A percentile compares a stretch with the other conserved stretches of the same genome.
These are phyloP conservation scores for Nasturtium officinale DNA, from an alignment of 345 rosid genomes.

Conservation along the genomic window DNA sequence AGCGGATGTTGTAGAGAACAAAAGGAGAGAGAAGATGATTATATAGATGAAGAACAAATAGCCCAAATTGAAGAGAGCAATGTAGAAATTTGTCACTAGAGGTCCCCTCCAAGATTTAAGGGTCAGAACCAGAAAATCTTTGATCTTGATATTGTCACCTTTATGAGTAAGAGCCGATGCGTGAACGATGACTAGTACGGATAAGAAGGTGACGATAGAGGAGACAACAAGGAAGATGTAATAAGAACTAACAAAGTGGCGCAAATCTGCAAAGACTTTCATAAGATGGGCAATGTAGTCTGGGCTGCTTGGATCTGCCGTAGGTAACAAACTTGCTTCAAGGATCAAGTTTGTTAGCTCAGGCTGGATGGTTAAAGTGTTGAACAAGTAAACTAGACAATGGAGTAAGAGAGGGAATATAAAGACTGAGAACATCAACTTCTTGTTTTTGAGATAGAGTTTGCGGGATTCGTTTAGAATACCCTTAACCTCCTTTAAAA, in stretches of 20 bases:
- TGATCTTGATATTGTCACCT: constrained; percentile 36
- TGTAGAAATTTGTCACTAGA: constrained; percentile 49
- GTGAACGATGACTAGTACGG: constrained; percentile 39
- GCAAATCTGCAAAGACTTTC: constrained; percentile 32
- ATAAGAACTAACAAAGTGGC: constrained; percentile 27
- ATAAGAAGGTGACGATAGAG: constrained; percentile 35
- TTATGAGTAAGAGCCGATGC: constrained; percentile 45
- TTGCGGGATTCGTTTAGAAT: constrained; percentile 48
- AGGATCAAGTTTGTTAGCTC: constrained; percentile 35
- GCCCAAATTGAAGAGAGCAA: constrained; percentile 44
- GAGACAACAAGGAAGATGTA: constrained; percentile 29
- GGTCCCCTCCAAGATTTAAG: constrained; percentile 47
- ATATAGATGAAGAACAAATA: constrained; percentile 36
- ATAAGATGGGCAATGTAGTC: constrained; percentile 38
- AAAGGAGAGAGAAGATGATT: constrained; percentile 25
- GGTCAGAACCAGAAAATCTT: constrained; percentile 37
- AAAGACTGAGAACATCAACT: constrained; percentile 48
- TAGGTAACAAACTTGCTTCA: constrained; percentile 31
- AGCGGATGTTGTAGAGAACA: background rate
- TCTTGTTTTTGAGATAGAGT: constrained; percentile 48
- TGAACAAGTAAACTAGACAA: constrained; percentile 38
- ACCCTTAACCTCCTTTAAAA: constrained; percentile 30
- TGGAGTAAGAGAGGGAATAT: constrained; percentile 35
- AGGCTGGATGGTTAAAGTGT: constrained; percentile 40
- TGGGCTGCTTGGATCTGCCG: constrained; percentile 37